Conservation (phyloP, 768 basidiomycete species). For the Mycena vitilis region DNA sequence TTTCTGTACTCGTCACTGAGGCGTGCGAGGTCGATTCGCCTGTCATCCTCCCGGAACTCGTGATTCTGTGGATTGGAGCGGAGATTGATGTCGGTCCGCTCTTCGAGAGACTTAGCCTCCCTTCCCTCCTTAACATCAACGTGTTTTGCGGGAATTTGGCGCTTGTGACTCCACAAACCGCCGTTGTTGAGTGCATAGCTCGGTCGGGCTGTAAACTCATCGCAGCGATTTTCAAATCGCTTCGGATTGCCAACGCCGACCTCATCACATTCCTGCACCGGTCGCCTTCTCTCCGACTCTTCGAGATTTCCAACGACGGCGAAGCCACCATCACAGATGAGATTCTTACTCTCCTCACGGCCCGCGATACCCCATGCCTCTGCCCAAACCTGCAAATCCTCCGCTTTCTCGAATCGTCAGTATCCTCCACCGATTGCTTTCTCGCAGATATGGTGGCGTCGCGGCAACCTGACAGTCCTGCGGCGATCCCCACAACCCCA, state of each 20-base stretch:
- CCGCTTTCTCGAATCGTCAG: constrained; percentile 24
- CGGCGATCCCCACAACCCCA: background rate
- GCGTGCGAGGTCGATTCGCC: background rate
- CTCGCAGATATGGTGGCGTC: constrained; percentile 30
- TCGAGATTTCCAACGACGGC: constrained; percentile 20
- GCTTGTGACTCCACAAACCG: constrained; percentile 15
- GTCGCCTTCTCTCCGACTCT: constrained; percentile 20
- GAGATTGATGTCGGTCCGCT: constrained; percentile 23
- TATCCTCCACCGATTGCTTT: constrained; percentile 20
- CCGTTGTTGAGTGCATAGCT: constrained; percentile 8
- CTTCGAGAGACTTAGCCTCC: constrained; percentile 16
- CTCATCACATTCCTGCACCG: constrained; percentile 21
- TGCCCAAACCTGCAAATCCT: constrained; percentile 28
- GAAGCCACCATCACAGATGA: constrained; percentile 22
- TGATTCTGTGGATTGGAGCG: constrained; percentile 25
- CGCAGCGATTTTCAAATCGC: constrained; percentile 22
- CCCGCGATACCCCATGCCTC: constrained; percentile 1
- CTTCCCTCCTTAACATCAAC: constrained; percentile 26
- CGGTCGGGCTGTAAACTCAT: constrained; percentile 13
- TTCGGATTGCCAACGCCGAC: constrained; percentile 17
- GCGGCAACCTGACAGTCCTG: background rate
- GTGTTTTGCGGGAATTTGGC: constrained; percentile 18
- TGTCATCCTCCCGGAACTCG: constrained; percentile 18
- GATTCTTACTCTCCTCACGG: constrained; percentile 19
- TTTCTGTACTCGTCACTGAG: constrained; percentile 8